A percentile compares a stretch with the other conserved stretches of the same genome.
phyloP scores from a whole-genome alignment of 169 alveolate species.

The Plasmodium cynomolgi region DNA sequence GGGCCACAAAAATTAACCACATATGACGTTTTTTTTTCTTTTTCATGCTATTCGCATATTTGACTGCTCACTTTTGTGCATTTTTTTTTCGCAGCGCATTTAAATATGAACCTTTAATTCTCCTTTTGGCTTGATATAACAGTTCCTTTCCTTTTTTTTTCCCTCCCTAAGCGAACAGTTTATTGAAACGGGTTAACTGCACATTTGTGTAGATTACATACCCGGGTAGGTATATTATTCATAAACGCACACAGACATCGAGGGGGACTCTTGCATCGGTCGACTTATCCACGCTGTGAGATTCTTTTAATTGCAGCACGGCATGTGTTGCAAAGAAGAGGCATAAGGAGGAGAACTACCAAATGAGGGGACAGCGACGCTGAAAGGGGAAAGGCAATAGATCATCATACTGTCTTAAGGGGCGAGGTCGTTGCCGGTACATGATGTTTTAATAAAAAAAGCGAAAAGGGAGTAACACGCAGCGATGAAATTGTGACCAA shows the following conservation, averaged over 20 bases:
- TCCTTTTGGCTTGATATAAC: neutral
- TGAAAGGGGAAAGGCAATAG: neutral
- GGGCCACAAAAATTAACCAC: neutral
- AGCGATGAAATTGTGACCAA: neutral
- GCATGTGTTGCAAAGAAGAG: neutral
- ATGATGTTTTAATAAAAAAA: neutral
- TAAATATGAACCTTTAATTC: neutral
- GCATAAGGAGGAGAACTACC: neutral
- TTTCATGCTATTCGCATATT: neutral
- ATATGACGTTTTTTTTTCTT: neutral
- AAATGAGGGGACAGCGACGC: neutral
- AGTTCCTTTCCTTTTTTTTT: neutral
- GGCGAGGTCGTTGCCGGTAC: neutral
- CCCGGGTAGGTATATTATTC: neutral
- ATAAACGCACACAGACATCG: neutral
- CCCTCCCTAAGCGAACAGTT: neutral
- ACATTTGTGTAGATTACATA: neutral
- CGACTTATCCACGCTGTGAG: neutral
- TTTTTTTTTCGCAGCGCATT: neutral
- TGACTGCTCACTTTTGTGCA: neutral
- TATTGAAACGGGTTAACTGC: neutral
- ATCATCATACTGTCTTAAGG: neutral
- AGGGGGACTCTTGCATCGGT: neutral
- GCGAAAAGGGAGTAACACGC: neutral
- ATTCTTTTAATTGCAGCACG: neutral